A percentile compares a stretch with the other conserved stretches of the same genome.
Conservation (phyloP, 2,329 filamentous ascomycete species). For the Nemania sp. region DNA sequence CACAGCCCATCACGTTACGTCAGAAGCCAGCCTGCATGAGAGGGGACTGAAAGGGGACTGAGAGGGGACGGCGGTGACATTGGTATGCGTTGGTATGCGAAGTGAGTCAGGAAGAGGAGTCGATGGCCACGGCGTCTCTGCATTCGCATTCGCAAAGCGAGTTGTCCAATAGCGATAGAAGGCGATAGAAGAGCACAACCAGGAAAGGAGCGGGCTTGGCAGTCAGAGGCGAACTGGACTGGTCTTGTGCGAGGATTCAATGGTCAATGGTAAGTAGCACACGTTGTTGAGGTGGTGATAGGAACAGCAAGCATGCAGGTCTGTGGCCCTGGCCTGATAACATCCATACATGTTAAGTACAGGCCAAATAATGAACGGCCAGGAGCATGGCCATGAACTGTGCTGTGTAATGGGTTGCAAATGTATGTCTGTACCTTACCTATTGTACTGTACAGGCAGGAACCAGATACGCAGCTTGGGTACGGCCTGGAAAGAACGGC, state of each 20-base stretch:
- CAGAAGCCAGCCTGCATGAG: constrained; percentile 9
- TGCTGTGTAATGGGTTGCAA: neutral
- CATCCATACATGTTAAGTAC: no score
- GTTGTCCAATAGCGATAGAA: constrained; percentile 6
- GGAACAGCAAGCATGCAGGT: neutral
- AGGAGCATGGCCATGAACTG: neutral
- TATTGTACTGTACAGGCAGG: no score
- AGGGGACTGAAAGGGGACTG: neutral
- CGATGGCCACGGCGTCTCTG: neutral
- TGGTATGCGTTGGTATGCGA: neutral
- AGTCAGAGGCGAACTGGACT: constrained; percentile 3
- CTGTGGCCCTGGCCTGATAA: constrained; percentile 2
- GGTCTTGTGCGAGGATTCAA: no score
- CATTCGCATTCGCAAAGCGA: constrained; percentile 5
- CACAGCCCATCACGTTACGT: constrained; percentile 2
- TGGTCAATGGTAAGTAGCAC: neutral
- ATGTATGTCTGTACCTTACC: no score
- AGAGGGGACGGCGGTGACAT: constrained; percentile 1
- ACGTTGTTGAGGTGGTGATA: neutral
- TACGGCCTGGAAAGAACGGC: constrained; percentile 10
- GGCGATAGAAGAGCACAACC: constrained; percentile 1
- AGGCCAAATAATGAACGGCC: neutral
- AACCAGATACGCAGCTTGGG: neutral
- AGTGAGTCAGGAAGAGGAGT: neutral
- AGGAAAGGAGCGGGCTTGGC: neutral